These are phyloP conservation scores for Austroboletus niveus DNA, from an alignment of 1,284 basidiomycete species.

Conservation along the genomic window DNA sequence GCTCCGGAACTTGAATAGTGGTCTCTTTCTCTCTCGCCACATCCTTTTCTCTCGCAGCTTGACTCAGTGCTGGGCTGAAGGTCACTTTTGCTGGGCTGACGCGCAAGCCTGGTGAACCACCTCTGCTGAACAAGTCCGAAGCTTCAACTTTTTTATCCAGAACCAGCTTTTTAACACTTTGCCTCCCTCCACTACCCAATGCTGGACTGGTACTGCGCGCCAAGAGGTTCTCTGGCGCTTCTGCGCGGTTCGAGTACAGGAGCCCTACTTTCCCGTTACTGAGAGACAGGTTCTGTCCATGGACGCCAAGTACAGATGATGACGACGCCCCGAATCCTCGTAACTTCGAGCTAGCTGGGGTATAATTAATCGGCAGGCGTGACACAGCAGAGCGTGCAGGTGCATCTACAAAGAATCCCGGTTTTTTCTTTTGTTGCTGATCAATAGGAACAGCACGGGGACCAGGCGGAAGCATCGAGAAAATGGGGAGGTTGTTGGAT, in stretches of 20 bases:
- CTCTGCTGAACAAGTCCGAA: slow-evolving; percentile 63
- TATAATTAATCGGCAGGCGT: slow-evolving; percentile 57
- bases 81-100: slow-evolving; percentile 51
- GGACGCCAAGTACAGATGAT: slow-evolving; percentile 30
- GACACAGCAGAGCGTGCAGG: slow-evolving; percentile 65
- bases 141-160: slow-evolving; percentile 80
- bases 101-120: slow-evolving; percentile 43
- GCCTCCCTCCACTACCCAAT: slow-evolving; percentile 64
- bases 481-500: slow-evolving; percentile 77
- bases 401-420: slow-evolving; percentile 66
- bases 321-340: slow-evolving; percentile 64
- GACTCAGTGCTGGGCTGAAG: slow-evolving; percentile 71
- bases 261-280: slow-evolving; percentile 51
- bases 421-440: slow-evolving; percentile 66
- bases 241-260: slow-evolving; percentile 48
- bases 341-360: slow-evolving; percentile 62
- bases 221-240: slow-evolving; percentile 53
- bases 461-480: slow-evolving; percentile 69
- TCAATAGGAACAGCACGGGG: slow-evolving; percentile 62
- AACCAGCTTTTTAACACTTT: slow-evolving; percentile 94
- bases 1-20: slow-evolving; percentile 30
- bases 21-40: slow-evolving; percentile 65
- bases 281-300: slow-evolving; percentile 42
- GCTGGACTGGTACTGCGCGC: slow-evolving; percentile 68
- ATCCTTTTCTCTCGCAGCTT: slow-evolving; percentile 72